Base-by-base conservation (phyloP, 176 grass and related monocot genomes). In the Panicum miliaceum region DNA sequence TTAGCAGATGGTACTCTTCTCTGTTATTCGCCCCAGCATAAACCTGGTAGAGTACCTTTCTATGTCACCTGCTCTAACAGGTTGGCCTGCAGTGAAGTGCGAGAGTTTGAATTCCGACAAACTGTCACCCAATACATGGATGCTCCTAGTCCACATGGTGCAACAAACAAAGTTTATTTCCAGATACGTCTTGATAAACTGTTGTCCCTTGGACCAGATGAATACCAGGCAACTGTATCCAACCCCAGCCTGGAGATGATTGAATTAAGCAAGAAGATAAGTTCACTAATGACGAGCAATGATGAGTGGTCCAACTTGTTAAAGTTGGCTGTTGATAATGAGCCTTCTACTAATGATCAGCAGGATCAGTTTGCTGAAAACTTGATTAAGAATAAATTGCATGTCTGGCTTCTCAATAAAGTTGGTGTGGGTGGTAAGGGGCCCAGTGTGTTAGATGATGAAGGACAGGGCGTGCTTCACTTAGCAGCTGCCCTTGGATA, bases 1-100 rank as follows among this genome's bases (percentile, higher is more conserved):
- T 92, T 87, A 88, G 70, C 81, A 36, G 68, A 88, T 73, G 88
- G 82, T 42, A 84, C 78, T 60, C 81, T 97, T 76, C 75, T 80
- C 48, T 97, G 91, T 83, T 88, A 90, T 74, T 77, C 81, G 4
- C 91, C 94, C 40, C 22, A 76, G 26, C 92, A 94, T 67, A 81
- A 63, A 74, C 86, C 92, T 41, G 95, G 92, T 18, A 80, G 92
- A 84, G 92, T 97, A 61, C 90, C 95, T 75, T 97, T 97, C 70
- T 97, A 92, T 67, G 68, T 97, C 48, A 97, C 92, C 42, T 89
- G 90, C 74, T 94, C 91, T 32, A 92, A 97, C 84, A 92, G 95
- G 80, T 82, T 97, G 71, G 90, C 95, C n/a, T 92, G 95, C 47
- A 97, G 95, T 65, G 95, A 97, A 88, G 82, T 97, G 40, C 92